Conservation (phyloP, 164 flowering plant genomes). For the Sedum album region DNA sequence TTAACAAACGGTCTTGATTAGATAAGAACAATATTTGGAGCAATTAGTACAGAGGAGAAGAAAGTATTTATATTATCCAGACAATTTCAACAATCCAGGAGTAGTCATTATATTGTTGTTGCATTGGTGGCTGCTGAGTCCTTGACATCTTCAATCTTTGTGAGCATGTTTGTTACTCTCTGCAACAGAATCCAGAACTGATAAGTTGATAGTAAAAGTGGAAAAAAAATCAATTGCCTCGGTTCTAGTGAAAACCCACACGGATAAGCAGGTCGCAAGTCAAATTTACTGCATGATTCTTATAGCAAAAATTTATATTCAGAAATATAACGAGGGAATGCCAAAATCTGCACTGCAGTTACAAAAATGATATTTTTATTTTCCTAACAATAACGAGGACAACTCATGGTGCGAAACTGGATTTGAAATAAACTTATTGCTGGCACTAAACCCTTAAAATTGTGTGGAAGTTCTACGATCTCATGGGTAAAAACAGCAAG, state of each 20-base stretch:
- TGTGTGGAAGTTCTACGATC: neutral
- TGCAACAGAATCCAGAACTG: neutral
- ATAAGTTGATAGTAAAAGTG: no score
- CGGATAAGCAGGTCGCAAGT: neutral
- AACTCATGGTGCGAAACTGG: no score
- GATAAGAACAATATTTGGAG: neutral
- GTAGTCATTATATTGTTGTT: neutral
- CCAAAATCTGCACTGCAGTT: no score
- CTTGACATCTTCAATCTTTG: neutral
- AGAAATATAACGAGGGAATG: no score
- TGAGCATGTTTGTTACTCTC: neutral
- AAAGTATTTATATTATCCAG: neutral
- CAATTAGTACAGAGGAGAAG: neutral
- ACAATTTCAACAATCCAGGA: neutral
- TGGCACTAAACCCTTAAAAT: no score
- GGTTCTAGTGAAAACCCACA: neutral
- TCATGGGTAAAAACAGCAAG: no score
- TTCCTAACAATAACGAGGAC: no score
- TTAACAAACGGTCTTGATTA: no score
- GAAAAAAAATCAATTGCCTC: neutral
- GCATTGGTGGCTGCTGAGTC: neutral
- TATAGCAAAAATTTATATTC: neutral
- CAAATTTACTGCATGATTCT: neutral
- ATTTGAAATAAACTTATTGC: no score
- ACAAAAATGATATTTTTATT: no score